Evolutionary conservation across 2,329 filamentous ascomycete genomes (phyloP), one percentile per base, ranked within the genome.

Genomic region (Meredithiella fracta): DNA sequence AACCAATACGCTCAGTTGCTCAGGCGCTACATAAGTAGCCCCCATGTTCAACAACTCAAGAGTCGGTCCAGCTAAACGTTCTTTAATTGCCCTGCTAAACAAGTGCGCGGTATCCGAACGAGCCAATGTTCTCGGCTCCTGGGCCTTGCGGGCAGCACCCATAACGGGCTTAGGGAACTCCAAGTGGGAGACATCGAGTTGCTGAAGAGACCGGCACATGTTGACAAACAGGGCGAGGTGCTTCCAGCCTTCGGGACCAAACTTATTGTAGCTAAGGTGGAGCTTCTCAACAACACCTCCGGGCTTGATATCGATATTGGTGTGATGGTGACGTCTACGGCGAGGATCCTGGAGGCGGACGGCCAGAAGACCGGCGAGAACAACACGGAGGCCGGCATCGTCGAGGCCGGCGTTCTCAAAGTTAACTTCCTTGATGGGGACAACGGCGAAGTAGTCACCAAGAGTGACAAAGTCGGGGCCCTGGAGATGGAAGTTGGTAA

Each of bases 381-480:
- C 80, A 17, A 94, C 84, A 17, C 92, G 79, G 5, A 96, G 73
- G 2, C 88, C 88, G 66, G 94, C 89, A 63, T 97, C 90, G 1
- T 78, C 86, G 38, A 98, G 70, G 4, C 88, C 86, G 59, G 88
- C 91, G 65, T 94, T 87, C 63, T 96, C 90, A 55, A 97, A 70
- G 5, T 94, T 74, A 0, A 98, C 70, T 63, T 94, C 88, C 62
- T 86, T 84, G 2, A 97, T 83, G 0, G 92, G 91, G 0, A 97
- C 91, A 5, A 98, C 82, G 3, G 92, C 91, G 42, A 98, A 74
- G 73, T 91, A 98, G 66, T 98, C 92, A 52, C 90, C 87, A 1
- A 98, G 74, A 0, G 92, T 96, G 53, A 90, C 69, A 25, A 95
- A 75, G 65, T 98, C 92, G 2, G 84, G 78, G 49, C 94, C 69